These are phyloP conservation scores for Tubosaeta sp. DNA, from an alignment of 768 basidiomycete genomes.

Conservation along the genomic window DNA sequence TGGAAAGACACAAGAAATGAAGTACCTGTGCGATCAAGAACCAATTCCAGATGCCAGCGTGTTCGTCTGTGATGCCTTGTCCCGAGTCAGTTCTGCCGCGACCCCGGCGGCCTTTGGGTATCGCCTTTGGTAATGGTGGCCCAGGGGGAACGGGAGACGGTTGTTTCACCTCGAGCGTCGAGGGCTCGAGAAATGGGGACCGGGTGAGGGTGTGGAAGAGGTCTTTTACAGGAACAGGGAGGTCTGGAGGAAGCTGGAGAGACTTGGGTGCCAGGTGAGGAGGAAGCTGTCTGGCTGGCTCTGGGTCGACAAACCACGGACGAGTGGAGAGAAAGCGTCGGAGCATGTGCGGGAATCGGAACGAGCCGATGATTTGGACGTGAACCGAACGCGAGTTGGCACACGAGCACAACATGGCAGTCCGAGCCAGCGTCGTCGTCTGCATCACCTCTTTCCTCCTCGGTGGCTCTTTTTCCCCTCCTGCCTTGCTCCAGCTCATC, in stretches of 20 bases:
- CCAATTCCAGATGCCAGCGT: conserved; percentile 73
- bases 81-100: conserved; percentile 67
- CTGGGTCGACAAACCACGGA: conserved; percentile 70
- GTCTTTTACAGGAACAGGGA: conserved; percentile 48
- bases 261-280: conserved; percentile 26
- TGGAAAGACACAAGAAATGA: no score
- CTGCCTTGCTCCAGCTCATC: not conserved
- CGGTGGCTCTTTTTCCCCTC: conserved; percentile 39
- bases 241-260: conserved; percentile 41
- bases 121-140: conserved; percentile 53
- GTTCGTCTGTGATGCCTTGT: conserved; percentile 50
- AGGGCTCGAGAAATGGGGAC: conserved; percentile 68
- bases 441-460: conserved; percentile 78
- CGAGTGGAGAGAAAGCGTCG: conserved; percentile 19
- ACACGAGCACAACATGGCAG: conserved; percentile 45
- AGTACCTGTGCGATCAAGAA: conserved; percentile 66
- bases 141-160: conserved; percentile 50
- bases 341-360: conserved; percentile 3
- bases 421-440: conserved; percentile 71
- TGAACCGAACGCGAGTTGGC: not conserved
- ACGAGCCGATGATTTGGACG: conserved; percentile 21
- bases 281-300: conserved; percentile 25
- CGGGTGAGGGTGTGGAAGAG: conserved; percentile 53
- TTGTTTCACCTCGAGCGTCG: conserved; percentile 49
- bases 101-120: conserved; percentile 58